Conservation (phyloP, 2,329 filamentous ascomycete species). For the Clonostachys byssicola region DNA sequence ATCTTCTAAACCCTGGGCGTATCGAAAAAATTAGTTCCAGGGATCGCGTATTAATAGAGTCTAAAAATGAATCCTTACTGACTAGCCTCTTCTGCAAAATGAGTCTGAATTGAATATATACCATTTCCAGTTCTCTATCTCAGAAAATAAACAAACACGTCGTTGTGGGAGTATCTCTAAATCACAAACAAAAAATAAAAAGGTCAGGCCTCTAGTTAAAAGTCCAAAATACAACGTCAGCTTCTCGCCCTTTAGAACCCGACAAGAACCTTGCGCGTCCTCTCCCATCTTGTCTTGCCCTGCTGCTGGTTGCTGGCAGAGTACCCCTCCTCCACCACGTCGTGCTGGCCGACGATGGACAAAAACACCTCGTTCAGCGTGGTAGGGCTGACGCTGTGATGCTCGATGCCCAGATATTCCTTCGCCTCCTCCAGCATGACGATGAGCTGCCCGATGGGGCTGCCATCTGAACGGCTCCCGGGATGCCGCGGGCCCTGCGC, state of each 20-base stretch:
- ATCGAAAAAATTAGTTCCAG: too few species aligned
- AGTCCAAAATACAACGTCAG: neutral
- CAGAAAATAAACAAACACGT: too few species aligned
- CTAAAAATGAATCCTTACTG: too few species aligned
- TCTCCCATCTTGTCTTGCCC: conserved; percentile 1
- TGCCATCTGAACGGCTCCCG: conserved; percentile 7
- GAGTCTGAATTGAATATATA: too few species aligned
- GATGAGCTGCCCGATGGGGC: conserved; percentile 63
- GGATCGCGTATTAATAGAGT: too few species aligned
- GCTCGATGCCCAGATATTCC: conserved; percentile 64
- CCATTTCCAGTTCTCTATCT: too few species aligned
- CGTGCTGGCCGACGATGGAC: conserved; percentile 73
- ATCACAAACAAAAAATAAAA: too few species aligned
- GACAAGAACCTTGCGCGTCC: neutral
- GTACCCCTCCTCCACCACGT: conserved; percentile 70
- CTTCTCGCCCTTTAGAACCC: neutral
- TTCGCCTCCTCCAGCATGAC: conserved; percentile 65
- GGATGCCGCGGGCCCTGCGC: neutral
- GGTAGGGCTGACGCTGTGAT: conserved; percentile 77
- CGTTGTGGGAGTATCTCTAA: too few species aligned
- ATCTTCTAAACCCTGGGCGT: too few species aligned
- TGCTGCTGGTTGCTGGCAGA: conserved; percentile 16
- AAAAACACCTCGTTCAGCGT: conserved; percentile 88
- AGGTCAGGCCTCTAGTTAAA: too few species aligned
- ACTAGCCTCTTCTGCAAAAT: too few species aligned